Percentiles rank a stretch among this genome's conserved stretches.
phyloP scores from a whole-genome alignment of 805 yeast species.

The Ogataea methylovora region DNA sequence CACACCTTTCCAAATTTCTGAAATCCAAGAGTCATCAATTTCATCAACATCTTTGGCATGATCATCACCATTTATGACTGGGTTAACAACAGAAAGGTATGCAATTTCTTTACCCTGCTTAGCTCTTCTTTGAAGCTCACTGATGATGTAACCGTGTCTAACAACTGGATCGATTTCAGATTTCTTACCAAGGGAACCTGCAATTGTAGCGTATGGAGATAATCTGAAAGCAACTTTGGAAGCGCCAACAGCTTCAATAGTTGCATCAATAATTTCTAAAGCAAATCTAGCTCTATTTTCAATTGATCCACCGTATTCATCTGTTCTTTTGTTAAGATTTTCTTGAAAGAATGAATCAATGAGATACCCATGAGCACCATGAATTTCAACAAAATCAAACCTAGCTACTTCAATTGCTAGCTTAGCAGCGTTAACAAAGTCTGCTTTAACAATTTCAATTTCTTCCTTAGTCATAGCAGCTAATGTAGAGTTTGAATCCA shows the following conservation, averaged over 20 bases:
- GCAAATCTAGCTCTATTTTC: constrained; percentile 33
- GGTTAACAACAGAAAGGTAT: constrained; percentile 24
- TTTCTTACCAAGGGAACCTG: constrained; percentile 31
- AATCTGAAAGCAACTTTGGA: constrained; percentile 40
- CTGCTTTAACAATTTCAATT: constrained; percentile 31
- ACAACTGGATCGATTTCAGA: constrained; percentile 29
- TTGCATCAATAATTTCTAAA: constrained; percentile 42
- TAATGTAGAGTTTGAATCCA: constrained; percentile 34
- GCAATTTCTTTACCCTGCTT: constrained; percentile 17
- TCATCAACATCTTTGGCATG: constrained; percentile 25
- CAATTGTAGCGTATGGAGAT: constrained; percentile 36
- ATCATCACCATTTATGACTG: constrained; percentile 15
- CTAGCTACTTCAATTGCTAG: constrained; percentile 27
- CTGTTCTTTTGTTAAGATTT: constrained; percentile 28
- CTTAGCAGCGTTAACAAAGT: constrained; percentile 38
- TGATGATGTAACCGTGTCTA: constrained; percentile 29
- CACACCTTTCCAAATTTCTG: constrained; percentile 21
- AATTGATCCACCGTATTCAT: constrained; percentile 35
- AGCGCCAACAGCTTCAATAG: constrained; percentile 44
- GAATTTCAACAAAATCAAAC: constrained; percentile 32
- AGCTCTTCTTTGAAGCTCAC: constrained; percentile 32
- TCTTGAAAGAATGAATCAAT: constrained; percentile 30
- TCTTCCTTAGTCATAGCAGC: constrained; percentile 35
- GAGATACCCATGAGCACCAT: constrained; percentile 32
- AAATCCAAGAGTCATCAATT: constrained; percentile 8